Evolutionary conservation across 805 yeast species (phyloP).

Genomic region (Ogataea nakhonphanomensis): DNA sequence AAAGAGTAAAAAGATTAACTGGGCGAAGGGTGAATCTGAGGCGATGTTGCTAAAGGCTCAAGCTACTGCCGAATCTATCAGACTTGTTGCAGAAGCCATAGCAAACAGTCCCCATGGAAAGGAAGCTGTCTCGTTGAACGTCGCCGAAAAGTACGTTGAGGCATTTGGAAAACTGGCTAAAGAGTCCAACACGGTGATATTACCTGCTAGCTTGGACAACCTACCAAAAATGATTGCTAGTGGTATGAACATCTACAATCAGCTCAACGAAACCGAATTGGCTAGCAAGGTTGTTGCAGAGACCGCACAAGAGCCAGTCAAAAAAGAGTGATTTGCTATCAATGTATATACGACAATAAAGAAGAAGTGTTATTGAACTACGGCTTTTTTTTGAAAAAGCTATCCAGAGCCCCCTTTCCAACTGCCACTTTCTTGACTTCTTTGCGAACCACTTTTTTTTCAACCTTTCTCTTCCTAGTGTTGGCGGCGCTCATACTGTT

Average conservation of each 20-base stretch:
- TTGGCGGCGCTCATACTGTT: conserved; percentile 23
- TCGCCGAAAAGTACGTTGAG: conserved; percentile 80
- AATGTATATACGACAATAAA: conserved; percentile 8
- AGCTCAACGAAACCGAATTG: conserved; percentile 33
- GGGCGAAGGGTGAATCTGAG: conserved; percentile 72
- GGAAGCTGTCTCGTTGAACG: conserved; percentile 74
- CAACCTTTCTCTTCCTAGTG: conserved; percentile 21
- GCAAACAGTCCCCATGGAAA: conserved; percentile 63
- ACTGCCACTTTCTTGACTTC: conserved; percentile 41
- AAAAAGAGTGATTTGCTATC: background rate
- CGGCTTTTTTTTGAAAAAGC: conserved; percentile 48
- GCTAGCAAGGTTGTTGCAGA: conserved; percentile 22
- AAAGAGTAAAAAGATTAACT: conserved; percentile 58
- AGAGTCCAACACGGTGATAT: conserved; percentile 71
- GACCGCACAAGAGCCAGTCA: conserved; percentile 4
- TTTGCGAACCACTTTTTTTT: conserved; percentile 34
- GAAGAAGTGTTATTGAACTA: background rate
- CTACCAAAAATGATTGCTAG: conserved; percentile 71
- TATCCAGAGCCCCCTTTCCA: conserved; percentile 68
- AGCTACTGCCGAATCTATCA: conserved; percentile 73
- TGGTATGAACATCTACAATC: conserved; percentile 69
- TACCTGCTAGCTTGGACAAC: conserved; percentile 75
- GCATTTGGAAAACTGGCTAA: conserved; percentile 82
- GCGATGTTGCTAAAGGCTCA: conserved; percentile 60
- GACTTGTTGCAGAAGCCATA: conserved; percentile 63